These are phyloP conservation scores for Saprolegnia diclina DNA, from an alignment of 352 stramenopile genomes.

Conservation along the genomic window DNA sequence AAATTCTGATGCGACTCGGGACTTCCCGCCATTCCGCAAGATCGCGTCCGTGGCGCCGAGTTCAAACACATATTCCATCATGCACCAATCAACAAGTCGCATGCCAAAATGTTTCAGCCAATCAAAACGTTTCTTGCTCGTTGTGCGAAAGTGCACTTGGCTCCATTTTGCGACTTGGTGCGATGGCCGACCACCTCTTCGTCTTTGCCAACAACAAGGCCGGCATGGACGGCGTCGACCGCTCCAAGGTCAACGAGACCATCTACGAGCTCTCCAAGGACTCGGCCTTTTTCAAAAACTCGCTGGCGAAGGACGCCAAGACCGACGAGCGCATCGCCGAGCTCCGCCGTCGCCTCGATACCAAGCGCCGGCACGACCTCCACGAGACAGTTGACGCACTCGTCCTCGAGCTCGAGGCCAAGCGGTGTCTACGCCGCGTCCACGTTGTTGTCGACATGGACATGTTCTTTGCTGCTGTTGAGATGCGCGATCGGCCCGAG, in stretches of 20 bases:
- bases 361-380: slow-evolving; percentile 26
- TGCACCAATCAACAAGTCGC: too few species aligned
- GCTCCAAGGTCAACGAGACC: slow-evolving; percentile 87
- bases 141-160: too few species aligned
- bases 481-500: slow-evolving; percentile 89
- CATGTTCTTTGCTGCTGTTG: slow-evolving; percentile 96
- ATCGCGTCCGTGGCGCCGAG: too few species aligned
- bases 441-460: slow-evolving; percentile 95
- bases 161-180: not conserved
- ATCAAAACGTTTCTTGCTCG: too few species aligned
- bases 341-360: slow-evolving; percentile 61
- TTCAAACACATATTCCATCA: too few species aligned
- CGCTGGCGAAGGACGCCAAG: slow-evolving; percentile 81
- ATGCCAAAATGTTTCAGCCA: too few species aligned
- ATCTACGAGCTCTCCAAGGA: slow-evolving; percentile 93
- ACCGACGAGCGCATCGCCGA: slow-evolving; percentile 73
- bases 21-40: too few species aligned
- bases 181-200: slow-evolving; percentile 44
- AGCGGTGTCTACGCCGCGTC: slow-evolving; percentile 53
- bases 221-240: slow-evolving; percentile 86
- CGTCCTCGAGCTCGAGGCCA: slow-evolving; percentile 49
- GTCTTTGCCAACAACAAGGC: slow-evolving; percentile 83
- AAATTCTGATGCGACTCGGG: too few species aligned
- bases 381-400: slow-evolving; percentile 35
- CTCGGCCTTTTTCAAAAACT: slow-evolving; percentile 90